Evolutionary conservation across 148 eudicot species (phyloP).

Genomic region (Spergularia bocconei): DNA sequence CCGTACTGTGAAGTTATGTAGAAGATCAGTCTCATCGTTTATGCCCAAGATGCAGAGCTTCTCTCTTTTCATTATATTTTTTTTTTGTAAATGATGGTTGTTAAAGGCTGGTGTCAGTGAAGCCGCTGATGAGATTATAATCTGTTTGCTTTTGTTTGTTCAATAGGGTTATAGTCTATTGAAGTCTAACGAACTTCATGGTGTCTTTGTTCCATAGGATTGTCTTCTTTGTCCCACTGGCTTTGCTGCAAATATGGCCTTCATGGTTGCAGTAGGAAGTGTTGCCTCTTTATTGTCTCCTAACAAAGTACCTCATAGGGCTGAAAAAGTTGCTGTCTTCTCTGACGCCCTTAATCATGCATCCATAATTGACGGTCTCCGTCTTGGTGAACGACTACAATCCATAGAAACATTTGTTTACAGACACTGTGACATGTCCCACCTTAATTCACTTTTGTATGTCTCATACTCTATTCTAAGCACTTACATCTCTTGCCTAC

Average conservation of each 20-base stretch:
- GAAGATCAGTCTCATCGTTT: no score
- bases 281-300: slow-evolving; percentile 61
- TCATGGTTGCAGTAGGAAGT: slow-evolving; percentile 85
- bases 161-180: no score
- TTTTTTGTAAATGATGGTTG: background rate
- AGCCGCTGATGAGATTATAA: no score
- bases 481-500: background rate
- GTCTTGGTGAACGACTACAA: slow-evolving; percentile 78
- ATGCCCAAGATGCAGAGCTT: no score
- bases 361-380: slow-evolving; percentile 94
- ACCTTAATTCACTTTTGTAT: slow-evolving; percentile 79
- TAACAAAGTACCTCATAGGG: slow-evolving; percentile 42
- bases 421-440: slow-evolving; percentile 86
- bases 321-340: slow-evolving; percentile 79
- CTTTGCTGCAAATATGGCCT: slow-evolving; percentile 95
- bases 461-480: slow-evolving; percentile 18
- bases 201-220: slow-evolving; percentile 60
- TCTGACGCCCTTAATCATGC: slow-evolving; percentile 98
- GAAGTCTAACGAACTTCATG: slow-evolving; percentile 16
- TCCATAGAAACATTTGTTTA: slow-evolving; percentile 69
- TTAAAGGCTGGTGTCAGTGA: background rate
- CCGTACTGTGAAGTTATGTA: no score
- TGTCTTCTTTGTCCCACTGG: slow-evolving; percentile 99
- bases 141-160: no score
- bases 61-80: no score